Evolutionary conservation across 345 rosid genomes (phyloP), one percentile per base, ranked within the genome.

Genomic region (Chamaenerion angustifolium): DNA sequence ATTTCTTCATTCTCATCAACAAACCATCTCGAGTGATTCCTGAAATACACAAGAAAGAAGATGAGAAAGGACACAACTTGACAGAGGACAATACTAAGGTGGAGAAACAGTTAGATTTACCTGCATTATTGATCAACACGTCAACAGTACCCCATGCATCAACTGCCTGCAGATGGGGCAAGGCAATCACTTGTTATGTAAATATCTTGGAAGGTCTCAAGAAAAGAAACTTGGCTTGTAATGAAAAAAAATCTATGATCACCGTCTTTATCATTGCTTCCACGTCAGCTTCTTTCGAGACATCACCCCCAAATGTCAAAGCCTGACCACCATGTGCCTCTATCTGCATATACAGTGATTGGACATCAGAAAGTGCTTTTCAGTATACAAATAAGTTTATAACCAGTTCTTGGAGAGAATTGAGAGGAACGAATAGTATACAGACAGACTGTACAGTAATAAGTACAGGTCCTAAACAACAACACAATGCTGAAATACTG

Each of bases 111-210:
- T 43, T 61, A 31, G 37, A 3, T 31, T 31, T 58, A 92, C 98
- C 98, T 68, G 99, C 99, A 72, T 93, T 93, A 75, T 93, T 93
- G 42, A 93, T 57, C 76, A 93, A 70, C 21, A 93, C 68, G 61
- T 92, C 96, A 67, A 93, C 71, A 0, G 99, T 93, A 75, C 96
- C 99, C 95, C 96, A 93, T 18, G 77, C 73, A 68, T 88, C 90
- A 51, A 75, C 63, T 62, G 94, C 99, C 99, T 93, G 81, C 64
- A 73, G 56, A 57, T 47, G 50, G 37, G 8, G 37, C 37, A 31
- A 23, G 21, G 52, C 42, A 59, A 56, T 45, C 54, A 49, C 44
- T 18, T 61, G 62, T 46, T 43, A 54, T 19, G 10, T 0, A 14
- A 46, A 1, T 18, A 37, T 41, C 46, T 40, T 40, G 13, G 47